phyloP scores from a whole-genome alignment of 108 stramenopile genomes.

The Nitzschia sp. region DNA sequence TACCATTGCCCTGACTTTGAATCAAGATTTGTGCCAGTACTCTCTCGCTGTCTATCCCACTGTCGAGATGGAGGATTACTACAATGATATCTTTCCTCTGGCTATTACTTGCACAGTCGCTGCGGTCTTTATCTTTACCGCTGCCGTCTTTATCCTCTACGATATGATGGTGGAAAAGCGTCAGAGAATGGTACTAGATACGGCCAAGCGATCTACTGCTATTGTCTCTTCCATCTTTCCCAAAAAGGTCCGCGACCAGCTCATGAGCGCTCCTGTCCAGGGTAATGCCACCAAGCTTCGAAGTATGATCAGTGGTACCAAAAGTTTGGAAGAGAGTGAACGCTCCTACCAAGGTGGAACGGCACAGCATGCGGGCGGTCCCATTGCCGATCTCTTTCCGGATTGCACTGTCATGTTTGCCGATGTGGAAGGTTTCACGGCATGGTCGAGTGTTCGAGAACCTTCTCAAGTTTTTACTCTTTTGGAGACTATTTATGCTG shows the following conservation, averaged over 20 bases:
- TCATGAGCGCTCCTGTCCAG: conserved; percentile 12
- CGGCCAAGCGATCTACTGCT: conserved; percentile 15
- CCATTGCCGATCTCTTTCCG: not conserved
- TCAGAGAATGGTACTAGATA: conserved; percentile 25
- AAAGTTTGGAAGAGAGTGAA: not conserved
- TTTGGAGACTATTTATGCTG: not conserved
- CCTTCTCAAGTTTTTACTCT: conserved; percentile 9
- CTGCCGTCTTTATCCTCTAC: conserved; percentile 26
- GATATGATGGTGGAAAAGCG: conserved; percentile 35
- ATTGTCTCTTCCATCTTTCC: conserved; percentile 46
- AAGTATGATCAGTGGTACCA: not conserved
- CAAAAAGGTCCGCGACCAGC: conserved; percentile 28
- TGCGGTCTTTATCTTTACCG: conserved; percentile 28
- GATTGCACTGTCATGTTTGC: conserved; percentile 1
- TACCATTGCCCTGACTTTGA: not conserved
- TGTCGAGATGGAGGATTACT: not conserved
- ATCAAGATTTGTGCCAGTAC: conserved; percentile 22
- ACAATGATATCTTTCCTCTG: conserved; percentile 12
- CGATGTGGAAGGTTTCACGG: not conserved
- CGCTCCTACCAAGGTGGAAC: not conserved
- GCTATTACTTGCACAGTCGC: conserved; percentile 9
- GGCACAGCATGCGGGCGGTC: not conserved
- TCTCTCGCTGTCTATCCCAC: conserved; percentile 24
- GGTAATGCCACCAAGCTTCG: conserved; percentile 4
- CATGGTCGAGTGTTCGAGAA: not conserved